A percentile compares a stretch with the other conserved stretches of the same genome.
Evolutionary conservation across 495 filamentous ascomycete species (phyloP).

Genomic region (Hypoxylon trugodes): DNA sequence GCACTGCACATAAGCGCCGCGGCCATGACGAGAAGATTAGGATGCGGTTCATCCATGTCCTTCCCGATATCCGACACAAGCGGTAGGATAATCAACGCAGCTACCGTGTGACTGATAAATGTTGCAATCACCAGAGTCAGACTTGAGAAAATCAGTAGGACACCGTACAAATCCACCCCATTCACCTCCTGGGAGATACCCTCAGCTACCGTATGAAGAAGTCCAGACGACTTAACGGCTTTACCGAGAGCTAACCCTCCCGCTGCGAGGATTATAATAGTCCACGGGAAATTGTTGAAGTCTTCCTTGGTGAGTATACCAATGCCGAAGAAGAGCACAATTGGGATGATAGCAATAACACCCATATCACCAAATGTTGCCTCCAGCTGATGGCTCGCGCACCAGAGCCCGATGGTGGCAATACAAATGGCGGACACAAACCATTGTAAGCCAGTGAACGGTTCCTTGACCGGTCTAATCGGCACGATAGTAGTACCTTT

Average conservation of each 20-base stretch:
- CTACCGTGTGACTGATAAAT: conserved; percentile 98
- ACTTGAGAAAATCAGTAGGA: conserved; percentile 84
- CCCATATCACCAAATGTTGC: conserved; percentile 95
- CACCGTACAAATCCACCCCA: conserved; percentile 83
- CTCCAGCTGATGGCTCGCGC: conserved; percentile 87
- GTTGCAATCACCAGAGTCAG: conserved; percentile 94
- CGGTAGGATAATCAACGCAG: conserved; percentile 92
- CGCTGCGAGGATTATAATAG: conserved; percentile 97
- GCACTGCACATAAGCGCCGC: conserved; percentile 71
- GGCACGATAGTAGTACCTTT: conserved; percentile 90
- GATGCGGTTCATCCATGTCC: conserved; percentile 86
- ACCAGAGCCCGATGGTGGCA: conserved; percentile 92
- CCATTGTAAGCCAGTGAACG: conserved; percentile 88
- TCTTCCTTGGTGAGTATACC: conserved; percentile 99
- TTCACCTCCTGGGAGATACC: conserved; percentile 76
- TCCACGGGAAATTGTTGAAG: conserved; percentile 99
- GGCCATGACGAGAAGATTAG: conserved; percentile 92
- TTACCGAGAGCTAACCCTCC: conserved; percentile 93
- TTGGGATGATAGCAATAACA: conserved; percentile 94
- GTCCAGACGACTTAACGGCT: conserved; percentile 89
- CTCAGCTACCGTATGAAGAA: conserved; percentile 87
- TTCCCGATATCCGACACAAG: conserved; percentile 86
- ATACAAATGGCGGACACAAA: conserved; percentile 89
- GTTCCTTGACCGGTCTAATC: conserved; percentile 86
- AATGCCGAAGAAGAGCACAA: conserved; percentile 95